Percentiles rank a stretch among this genome's conserved stretches.
Evolutionary conservation across 192 early-diverging fungal species (phyloP).

Genomic region (Phlyctochytrium arcticum): DNA sequence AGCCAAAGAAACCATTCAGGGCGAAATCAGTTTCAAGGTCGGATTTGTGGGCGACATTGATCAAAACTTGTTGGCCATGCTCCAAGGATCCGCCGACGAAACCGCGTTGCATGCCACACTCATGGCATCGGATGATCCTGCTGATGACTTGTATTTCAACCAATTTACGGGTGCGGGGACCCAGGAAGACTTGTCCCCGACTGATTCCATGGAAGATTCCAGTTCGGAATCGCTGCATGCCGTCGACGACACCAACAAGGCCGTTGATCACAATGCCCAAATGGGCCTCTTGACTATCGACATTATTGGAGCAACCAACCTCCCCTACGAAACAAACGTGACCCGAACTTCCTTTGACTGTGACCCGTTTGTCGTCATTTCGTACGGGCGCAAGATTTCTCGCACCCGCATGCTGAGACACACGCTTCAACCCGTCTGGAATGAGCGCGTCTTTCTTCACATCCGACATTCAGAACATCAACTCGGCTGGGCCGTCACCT

Average conservation of each 20-base stretch:
- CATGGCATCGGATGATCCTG: slow-evolving; percentile 37
- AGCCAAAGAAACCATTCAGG: slow-evolving; percentile 20
- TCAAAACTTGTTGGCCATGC: slow-evolving; percentile 22
- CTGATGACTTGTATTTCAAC: slow-evolving; percentile 37
- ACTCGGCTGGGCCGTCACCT: slow-evolving; percentile 22
- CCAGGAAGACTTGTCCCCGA: background rate
- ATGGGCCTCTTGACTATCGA: slow-evolving; percentile 29
- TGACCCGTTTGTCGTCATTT: slow-evolving; percentile 78
- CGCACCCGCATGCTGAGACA: slow-evolving; percentile 63
- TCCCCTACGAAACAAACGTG: slow-evolving; percentile 27
- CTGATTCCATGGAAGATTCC: slow-evolving; percentile 17
- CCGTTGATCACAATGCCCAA: slow-evolving; percentile 20
- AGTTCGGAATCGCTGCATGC: slow-evolving; percentile 12
- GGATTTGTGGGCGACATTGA: slow-evolving; percentile 32
- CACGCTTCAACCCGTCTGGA: slow-evolving; percentile 69
- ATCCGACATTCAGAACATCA: slow-evolving; percentile 35
- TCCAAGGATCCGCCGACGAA: slow-evolving; percentile 9
- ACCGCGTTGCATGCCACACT: slow-evolving; percentile 21
- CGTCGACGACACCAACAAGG: background rate
- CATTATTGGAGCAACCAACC: slow-evolving; percentile 33
- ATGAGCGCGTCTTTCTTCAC: slow-evolving; percentile 65
- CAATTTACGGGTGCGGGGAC: slow-evolving; percentile 16
- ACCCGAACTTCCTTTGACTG: slow-evolving; percentile 67
- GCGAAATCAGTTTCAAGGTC: slow-evolving; percentile 36
- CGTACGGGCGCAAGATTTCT: slow-evolving; percentile 63